Evolutionary conservation across 768 basidiomycete species (phyloP), one percentile per base, ranked within the genome.

Genomic region (Daedalea quercina): DNA sequence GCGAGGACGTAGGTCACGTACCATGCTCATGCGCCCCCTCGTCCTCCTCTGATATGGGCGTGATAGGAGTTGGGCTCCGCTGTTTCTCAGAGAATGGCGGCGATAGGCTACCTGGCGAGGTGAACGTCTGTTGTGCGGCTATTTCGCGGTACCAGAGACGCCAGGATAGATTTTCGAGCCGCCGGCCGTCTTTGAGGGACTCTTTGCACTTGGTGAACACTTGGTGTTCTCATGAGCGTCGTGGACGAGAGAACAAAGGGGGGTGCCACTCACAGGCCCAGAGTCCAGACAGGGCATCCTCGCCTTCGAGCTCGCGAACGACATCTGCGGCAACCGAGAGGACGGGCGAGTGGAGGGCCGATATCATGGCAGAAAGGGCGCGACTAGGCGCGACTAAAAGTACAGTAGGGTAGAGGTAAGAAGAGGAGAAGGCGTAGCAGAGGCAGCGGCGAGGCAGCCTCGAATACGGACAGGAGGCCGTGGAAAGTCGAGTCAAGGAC

Each of bases 81-180:
- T 31, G 26, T 22, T 48, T 50, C 22, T 62, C 60, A 2, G 58
- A 59, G 56, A 61, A 61, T 13, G 63, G 57, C n/a, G 64, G 63
- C 0, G 62, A 62, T 22, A 57, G 28, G 17, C 65, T 60, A 35
- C 67, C 63, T 12, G 69, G 67, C 9, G 67, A 65, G 37, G 63
- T 54, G 1, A 67, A 63, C n/a, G 62, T 12, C 31, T 69, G 70
- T 25, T 69, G 56, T 26, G 70, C 65, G 48, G 74, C 65, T 62
- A 86, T 71, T 56, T 87, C 80, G 57, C 82, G 78, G 64, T 86
- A 80, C 85, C 89, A 89, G 8, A 94, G 71, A 49, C 91, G 74
- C 91, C 91, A 94, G 2, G 87, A 83, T 50, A 94, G 84, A 62
- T 94, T 92, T 70, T 94, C 91, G 25, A 93, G 76, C 25, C 91